A percentile compares a stretch with the other conserved stretches of the same genome.
These are phyloP conservation scores for Suhomyces taliae DNA, from an alignment of 1,139 yeast species.

Conservation along the genomic window DNA sequence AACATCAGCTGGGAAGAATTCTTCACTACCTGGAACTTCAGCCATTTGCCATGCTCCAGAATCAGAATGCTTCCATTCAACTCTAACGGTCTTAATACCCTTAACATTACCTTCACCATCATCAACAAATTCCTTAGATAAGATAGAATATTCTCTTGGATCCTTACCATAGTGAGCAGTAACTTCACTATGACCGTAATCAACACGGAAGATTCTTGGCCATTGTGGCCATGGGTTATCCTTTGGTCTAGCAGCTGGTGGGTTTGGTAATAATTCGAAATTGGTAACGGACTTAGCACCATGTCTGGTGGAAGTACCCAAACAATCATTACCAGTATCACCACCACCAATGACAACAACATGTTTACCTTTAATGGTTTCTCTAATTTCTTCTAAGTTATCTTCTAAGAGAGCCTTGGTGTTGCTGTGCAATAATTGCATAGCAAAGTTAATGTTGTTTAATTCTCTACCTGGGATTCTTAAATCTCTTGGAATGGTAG, in stretches of 20 bases:
- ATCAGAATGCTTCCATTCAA: constrained; percentile 96
- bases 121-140: constrained; percentile 92
- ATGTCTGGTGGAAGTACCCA: constrained; percentile 96
- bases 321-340: constrained; percentile 99
- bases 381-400: constrained; percentile 73
- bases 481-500: constrained; percentile 94
- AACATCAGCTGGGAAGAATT: constrained; percentile 90
- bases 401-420: constrained; percentile 87
- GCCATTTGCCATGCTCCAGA: constrained; percentile 99
- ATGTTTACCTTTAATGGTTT: constrained; percentile 75
- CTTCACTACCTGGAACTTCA: constrained; percentile 93
- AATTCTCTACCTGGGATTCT: constrained; percentile 91
- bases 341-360: constrained; percentile 99
- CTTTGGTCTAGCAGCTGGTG: constrained; percentile 81
- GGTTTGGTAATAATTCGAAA: constrained; percentile 92
- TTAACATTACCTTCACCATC: constrained; percentile 93
- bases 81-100: constrained; percentile 93
- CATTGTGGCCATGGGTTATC: constrained; percentile 99
- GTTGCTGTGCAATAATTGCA: constrained; percentile 86
- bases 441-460: constrained; percentile 89
- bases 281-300: constrained; percentile 95
- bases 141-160: constrained; percentile 94
- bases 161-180: constrained; percentile 93
- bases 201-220: constrained; percentile 97
- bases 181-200: constrained; percentile 96